phyloP scores from a whole-genome alignment of 371 early-diverging fungal genomes.

The Syncephalastrum monosporum region DNA sequence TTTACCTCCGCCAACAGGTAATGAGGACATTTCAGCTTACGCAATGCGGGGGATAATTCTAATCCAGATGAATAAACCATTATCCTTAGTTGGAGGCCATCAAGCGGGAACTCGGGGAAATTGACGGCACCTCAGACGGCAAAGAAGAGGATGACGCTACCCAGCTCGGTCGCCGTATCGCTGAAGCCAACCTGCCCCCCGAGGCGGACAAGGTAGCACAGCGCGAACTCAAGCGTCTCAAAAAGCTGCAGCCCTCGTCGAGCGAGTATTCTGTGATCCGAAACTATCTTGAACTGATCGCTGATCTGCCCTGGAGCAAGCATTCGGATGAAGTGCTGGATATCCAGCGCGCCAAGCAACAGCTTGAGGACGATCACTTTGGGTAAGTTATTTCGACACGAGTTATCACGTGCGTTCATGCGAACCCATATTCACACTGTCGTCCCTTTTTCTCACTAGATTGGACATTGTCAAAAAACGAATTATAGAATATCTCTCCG shows the following conservation, averaged over 20 bases:
- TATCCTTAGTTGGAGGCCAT: slow-evolving; percentile 51
- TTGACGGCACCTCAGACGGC: slow-evolving; percentile 7
- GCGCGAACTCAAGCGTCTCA: slow-evolving; percentile 70
- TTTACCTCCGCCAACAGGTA: slow-evolving; percentile 78
- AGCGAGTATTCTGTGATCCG: slow-evolving; percentile 79
- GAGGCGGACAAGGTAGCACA: slow-evolving; percentile 63
- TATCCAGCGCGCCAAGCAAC: slow-evolving; percentile 62
- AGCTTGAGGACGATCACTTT: slow-evolving; percentile 78
- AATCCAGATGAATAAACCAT: not conserved
- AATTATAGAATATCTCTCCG: slow-evolving; percentile 80
- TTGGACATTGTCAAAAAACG: slow-evolving; percentile 78
- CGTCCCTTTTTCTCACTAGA: slow-evolving; percentile 3
- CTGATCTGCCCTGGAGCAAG: slow-evolving; percentile 76
- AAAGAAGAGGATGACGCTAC: slow-evolving; percentile 61
- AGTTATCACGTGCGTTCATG: too few species aligned
- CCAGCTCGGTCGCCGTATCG: slow-evolving; percentile 52
- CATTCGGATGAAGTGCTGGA: slow-evolving; percentile 59
- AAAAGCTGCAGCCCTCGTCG: slow-evolving; percentile 70
- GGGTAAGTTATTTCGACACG: slow-evolving; percentile 34
- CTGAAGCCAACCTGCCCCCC: slow-evolving; percentile 61
- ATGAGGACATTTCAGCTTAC: not conserved
- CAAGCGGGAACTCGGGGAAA: slow-evolving; percentile 70
- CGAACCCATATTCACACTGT: not conserved
- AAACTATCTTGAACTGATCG: slow-evolving; percentile 73
- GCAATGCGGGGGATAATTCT: not conserved